phyloP scores from a whole-genome alignment of 192 early-diverging fungal genomes.

The Paraglomus brasilianum region DNA sequence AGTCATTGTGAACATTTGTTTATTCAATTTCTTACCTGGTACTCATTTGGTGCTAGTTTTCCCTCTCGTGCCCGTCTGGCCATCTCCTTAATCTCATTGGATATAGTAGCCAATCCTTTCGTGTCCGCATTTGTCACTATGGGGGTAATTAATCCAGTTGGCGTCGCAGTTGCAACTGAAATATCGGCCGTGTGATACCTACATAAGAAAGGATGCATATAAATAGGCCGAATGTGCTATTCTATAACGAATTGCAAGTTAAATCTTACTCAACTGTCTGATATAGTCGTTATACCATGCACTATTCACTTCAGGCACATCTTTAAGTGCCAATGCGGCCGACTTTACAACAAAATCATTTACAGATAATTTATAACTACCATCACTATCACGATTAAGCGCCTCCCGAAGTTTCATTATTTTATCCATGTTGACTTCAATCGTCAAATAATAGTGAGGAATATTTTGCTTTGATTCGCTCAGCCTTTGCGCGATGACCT shows the following conservation, averaged over 20 bases:
- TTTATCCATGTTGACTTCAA: slow-evolving; percentile 89
- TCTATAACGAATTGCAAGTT: slow-evolving; percentile 5
- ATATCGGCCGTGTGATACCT: slow-evolving; percentile 91
- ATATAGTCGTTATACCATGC: slow-evolving; percentile 83
- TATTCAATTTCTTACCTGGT: slow-evolving; percentile 61
- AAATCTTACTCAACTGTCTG: slow-evolving; percentile 67
- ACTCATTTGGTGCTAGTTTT: slow-evolving; percentile 93
- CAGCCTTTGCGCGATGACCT: slow-evolving; percentile 75
- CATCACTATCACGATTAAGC: slow-evolving; percentile 80
- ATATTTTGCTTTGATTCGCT: slow-evolving; percentile 72
- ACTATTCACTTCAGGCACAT: slow-evolving; percentile 93
- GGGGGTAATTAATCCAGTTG: slow-evolving; percentile 92
- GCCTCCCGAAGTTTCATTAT: slow-evolving; percentile 82
- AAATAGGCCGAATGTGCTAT: slow-evolving; percentile 6
- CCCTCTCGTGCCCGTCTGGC: slow-evolving; percentile 79
- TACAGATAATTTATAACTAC: slow-evolving; percentile 94
- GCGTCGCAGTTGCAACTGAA: slow-evolving; percentile 93
- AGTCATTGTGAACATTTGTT: not conserved
- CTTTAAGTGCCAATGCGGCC: slow-evolving; percentile 79
- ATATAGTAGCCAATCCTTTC: slow-evolving; percentile 86
- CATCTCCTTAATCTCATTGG: slow-evolving; percentile 81
- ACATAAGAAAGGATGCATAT: slow-evolving; percentile 14
- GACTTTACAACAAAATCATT: slow-evolving; percentile 99
- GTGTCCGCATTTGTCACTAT: slow-evolving; percentile 82
- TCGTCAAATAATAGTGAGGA: slow-evolving; percentile 83